phyloP scores from a whole-genome alignment of 2,329 filamentous ascomycete genomes.

The Lojkania enalia region DNA sequence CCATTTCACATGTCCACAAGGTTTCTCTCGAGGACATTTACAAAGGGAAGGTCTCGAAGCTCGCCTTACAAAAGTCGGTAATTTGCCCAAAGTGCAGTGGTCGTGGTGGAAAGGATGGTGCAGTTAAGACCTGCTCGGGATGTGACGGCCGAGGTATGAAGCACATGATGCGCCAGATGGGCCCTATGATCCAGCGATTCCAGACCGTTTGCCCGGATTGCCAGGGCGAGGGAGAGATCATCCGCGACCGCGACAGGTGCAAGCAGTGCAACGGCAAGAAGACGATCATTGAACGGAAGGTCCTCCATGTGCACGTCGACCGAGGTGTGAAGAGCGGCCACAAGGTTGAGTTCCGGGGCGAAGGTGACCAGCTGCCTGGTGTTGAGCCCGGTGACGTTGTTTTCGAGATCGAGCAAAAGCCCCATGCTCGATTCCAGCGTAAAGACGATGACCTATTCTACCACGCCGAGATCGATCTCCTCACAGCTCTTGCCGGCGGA shows the following conservation, averaged over 20 bases:
- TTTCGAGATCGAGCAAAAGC: constrained; percentile 99
- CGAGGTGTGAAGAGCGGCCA: constrained; percentile 90
- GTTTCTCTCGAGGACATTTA: constrained; percentile 98
- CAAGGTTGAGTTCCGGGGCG: constrained; percentile 95
- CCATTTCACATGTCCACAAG: constrained; percentile 98
- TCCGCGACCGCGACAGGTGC: constrained; percentile 97
- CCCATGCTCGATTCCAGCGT: constrained; percentile 91
- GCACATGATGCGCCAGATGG: constrained; percentile 99
- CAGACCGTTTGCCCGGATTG: constrained; percentile 99
- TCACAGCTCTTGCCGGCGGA: constrained; percentile 91
- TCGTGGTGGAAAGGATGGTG: constrained; percentile 93
- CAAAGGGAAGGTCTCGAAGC: constrained; percentile 94
- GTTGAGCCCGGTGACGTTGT: constrained; percentile 94
- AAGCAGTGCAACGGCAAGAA: constrained; percentile 97
- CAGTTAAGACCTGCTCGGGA: constrained; percentile 88
- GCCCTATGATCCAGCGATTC: constrained; percentile 99
- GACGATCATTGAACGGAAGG: constrained; percentile 95
- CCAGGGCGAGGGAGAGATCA: constrained; percentile 94
- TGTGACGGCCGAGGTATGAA: constrained; percentile 98
- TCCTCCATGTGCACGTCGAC: constrained; percentile 97
- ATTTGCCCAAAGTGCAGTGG: constrained; percentile 95
- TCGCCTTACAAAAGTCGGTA: constrained; percentile 94
- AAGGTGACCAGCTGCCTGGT: constrained; percentile 93
- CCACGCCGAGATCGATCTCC: constrained; percentile 91
- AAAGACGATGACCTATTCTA: constrained; percentile 97